phyloP scores from a whole-genome alignment of 2,329 filamentous ascomycete species.

The Trichoderma sp. region DNA sequence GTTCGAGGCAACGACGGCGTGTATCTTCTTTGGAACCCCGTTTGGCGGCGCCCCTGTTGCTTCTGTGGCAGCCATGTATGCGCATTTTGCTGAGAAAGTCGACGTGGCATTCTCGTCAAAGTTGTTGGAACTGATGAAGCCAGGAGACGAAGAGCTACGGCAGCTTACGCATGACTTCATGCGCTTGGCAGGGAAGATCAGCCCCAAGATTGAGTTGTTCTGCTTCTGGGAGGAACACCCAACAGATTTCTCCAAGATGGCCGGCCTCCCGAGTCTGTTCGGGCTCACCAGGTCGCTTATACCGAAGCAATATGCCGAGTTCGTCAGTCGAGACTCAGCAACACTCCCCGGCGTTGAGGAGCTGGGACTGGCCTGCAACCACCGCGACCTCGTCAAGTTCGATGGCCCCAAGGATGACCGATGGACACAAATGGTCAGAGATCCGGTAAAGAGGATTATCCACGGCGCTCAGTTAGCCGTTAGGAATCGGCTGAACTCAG shows the following conservation, averaged over 20 bases:
- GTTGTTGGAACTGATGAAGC: slow-evolving; percentile 46
- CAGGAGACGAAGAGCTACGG: slow-evolving; percentile 43
- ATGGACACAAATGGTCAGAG: slow-evolving; percentile 42
- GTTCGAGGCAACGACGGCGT: slow-evolving; percentile 46
- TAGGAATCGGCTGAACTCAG: slow-evolving; percentile 44
- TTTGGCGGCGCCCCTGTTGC: slow-evolving; percentile 45
- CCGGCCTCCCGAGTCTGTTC: slow-evolving; percentile 38
- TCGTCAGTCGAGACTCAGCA: slow-evolving; percentile 47
- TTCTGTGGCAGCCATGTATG: slow-evolving; percentile 43
- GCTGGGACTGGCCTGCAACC: slow-evolving; percentile 43
- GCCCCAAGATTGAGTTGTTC: slow-evolving; percentile 42
- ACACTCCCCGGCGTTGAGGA: slow-evolving; percentile 41
- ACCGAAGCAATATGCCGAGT: slow-evolving; percentile 42
- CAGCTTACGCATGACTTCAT: slow-evolving; percentile 47
- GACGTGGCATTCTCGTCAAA: slow-evolving; percentile 42
- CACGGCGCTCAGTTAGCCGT: slow-evolving; percentile 41
- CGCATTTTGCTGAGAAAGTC: slow-evolving; percentile 40
- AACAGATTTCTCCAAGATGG: slow-evolving; percentile 44
- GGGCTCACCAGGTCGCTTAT: slow-evolving; percentile 31
- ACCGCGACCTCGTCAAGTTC: slow-evolving; percentile 48
- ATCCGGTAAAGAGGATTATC: slow-evolving; percentile 44
- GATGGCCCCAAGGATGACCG: slow-evolving; percentile 45
- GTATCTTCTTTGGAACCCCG: slow-evolving; percentile 47
- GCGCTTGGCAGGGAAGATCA: slow-evolving; percentile 40
- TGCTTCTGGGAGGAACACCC: slow-evolving; percentile 47